phyloP scores from a whole-genome alignment of 495 filamentous ascomycete species.

The Ramalina intermedia region DNA sequence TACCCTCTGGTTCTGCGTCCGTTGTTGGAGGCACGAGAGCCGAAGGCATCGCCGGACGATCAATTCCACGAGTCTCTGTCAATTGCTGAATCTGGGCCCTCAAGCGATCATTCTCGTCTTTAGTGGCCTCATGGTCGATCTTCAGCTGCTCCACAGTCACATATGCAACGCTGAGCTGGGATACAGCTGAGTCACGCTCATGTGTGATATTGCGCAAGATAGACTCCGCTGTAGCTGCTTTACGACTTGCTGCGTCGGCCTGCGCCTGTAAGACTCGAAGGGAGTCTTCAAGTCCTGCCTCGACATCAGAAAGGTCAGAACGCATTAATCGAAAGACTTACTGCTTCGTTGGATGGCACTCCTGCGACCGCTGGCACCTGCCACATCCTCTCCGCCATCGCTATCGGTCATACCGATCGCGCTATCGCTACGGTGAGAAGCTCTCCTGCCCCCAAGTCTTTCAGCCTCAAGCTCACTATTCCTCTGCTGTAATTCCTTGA shows the following conservation, averaged over 20 bases:
- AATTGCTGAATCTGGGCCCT: conserved; percentile 25
- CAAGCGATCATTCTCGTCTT: conserved; percentile 33
- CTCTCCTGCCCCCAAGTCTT: conserved; percentile 28
- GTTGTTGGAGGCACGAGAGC: neutral
- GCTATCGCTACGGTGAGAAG: conserved; percentile 27
- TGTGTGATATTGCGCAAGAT: conserved; percentile 43
- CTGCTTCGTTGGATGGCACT: conserved; percentile 37
- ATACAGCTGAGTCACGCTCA: conserved; percentile 51
- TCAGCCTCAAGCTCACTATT: conserved; percentile 39
- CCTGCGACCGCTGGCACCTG: conserved; percentile 21
- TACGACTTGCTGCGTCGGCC: conserved; percentile 44
- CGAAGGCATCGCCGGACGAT: neutral
- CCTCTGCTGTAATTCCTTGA: conserved; percentile 42
- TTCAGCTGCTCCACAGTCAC: conserved; percentile 50
- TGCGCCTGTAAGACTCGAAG: conserved; percentile 41
- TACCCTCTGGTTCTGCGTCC: too few species aligned
- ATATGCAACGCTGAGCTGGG: conserved; percentile 48
- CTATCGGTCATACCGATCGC: conserved; percentile 24
- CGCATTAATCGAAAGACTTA: conserved; percentile 22
- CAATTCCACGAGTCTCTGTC: neutral
- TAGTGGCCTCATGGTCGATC: conserved; percentile 36
- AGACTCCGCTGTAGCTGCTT: conserved; percentile 43
- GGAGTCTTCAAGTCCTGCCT: conserved; percentile 41
- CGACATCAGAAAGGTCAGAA: neutral
- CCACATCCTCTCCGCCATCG: conserved; percentile 23